Conservation (phyloP, 2,329 filamentous ascomycete species). For the Beauveria sp. region DNA sequence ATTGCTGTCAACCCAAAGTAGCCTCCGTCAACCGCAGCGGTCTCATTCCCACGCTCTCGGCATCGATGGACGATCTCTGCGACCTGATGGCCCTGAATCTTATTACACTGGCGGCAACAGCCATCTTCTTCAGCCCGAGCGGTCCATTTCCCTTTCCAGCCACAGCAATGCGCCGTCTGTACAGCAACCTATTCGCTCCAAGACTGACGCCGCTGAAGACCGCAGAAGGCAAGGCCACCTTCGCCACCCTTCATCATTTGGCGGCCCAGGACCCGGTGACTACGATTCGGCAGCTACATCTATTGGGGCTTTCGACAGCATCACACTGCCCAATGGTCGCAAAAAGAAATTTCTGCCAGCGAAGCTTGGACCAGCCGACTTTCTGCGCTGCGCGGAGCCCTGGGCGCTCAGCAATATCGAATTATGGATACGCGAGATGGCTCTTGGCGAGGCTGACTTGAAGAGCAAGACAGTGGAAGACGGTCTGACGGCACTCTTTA, state of each 20-base stretch:
- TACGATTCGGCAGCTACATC: conserved; percentile 49
- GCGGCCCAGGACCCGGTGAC: conserved; percentile 44
- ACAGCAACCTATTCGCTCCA: conserved; percentile 78
- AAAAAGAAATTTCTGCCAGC: conserved; percentile 79
- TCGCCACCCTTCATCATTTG: conserved; percentile 42
- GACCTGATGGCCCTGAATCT: conserved; percentile 40
- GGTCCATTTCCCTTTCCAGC: conserved; percentile 76
- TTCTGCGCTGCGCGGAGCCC: conserved; percentile 77
- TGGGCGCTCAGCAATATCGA: conserved; percentile 91
- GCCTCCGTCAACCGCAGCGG: conserved; percentile 33
- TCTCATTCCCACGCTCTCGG: conserved; percentile 44
- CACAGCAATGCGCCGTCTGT: conserved; percentile 75
- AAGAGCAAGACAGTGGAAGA: conserved; percentile 80
- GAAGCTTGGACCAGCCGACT: conserved; percentile 74
- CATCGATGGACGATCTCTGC: conserved; percentile 34
- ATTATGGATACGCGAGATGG: conserved; percentile 79
- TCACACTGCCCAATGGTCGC: conserved; percentile 70
- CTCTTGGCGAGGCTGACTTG: conserved; percentile 83
- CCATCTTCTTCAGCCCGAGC: conserved; percentile 44
- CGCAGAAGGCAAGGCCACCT: conserved; percentile 47
- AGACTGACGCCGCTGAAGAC: conserved; percentile 82
- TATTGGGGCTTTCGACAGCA: conserved; percentile 67
- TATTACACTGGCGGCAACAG: conserved; percentile 31
- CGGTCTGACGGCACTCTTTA: conserved; percentile 82
- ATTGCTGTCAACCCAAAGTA: conserved; percentile 38